Conservation (phyloP, 805 yeast species). For the Maudiozyma bulderi region DNA sequence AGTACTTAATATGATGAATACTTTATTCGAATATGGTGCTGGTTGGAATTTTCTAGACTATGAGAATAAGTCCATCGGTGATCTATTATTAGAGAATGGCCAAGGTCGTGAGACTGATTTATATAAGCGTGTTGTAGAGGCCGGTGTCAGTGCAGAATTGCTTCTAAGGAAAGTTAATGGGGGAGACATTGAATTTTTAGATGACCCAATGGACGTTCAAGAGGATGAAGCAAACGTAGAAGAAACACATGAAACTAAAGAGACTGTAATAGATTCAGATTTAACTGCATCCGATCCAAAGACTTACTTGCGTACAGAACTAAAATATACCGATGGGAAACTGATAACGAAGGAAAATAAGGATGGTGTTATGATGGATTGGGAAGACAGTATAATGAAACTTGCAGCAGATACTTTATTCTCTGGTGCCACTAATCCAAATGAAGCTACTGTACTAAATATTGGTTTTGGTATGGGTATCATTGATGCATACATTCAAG, state of each 20-base stretch:
- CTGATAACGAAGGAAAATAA: conserved; percentile 59
- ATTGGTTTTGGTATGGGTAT: conserved; percentile 98
- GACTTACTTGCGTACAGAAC: conserved; percentile 53
- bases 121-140: conserved; percentile 50
- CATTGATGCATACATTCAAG: conserved; percentile 70
- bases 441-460: conserved; percentile 47
- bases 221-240: conserved; percentile 42
- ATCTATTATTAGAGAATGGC: conserved; percentile 52
- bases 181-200: conserved; percentile 51
- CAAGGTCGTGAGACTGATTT: conserved; percentile 32
- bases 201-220: conserved; percentile 32
- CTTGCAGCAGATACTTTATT: conserved; percentile 71
- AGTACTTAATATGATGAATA: conserved; percentile 47
- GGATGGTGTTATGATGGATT: conserved; percentile 97
- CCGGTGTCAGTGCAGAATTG: conserved; percentile 87
- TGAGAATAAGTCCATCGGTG: conserved; percentile 75
- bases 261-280: conserved; percentile 34
- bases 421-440: conserved; percentile 16
- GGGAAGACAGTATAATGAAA: conserved; percentile 81
- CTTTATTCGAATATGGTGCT: conserved; percentile 74
- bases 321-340: conserved; percentile 58
- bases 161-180: conserved; percentile 63
- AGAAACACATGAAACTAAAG: conserved; percentile 20
- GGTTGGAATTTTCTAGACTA: conserved; percentile 80
- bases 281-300: conserved; percentile 59